Percentiles rank a stretch among this genome's conserved stretches.
These are phyloP conservation scores for Xanthoconium separans DNA, from an alignment of 1,284 basidiomycete genomes.

Conservation along the genomic window DNA sequence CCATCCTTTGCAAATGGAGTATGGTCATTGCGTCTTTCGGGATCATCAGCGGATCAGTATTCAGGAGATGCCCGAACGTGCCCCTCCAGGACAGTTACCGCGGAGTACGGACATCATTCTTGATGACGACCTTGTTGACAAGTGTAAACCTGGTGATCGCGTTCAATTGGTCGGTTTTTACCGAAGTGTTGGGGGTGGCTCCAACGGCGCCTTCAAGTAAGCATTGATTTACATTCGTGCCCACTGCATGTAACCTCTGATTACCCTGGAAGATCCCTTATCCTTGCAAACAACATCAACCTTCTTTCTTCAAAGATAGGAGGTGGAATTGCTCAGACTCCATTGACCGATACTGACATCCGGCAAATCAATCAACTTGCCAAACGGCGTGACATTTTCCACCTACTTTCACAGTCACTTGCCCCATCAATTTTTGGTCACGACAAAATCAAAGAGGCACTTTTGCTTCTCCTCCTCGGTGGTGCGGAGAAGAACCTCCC, in stretches of 20 bases:
- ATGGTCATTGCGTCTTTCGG: constrained; percentile 88
- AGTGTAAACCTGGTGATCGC: constrained; percentile 96
- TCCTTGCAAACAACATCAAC: constrained; percentile 95
- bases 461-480: constrained; percentile 90
- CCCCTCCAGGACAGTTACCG: constrained; percentile 95
- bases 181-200: constrained; percentile 89
- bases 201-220: constrained; percentile 89
- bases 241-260: constrained; percentile 6
- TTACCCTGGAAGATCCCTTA: constrained; percentile 68
- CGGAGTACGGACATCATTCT: constrained; percentile 94
- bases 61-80: constrained; percentile 99
- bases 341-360: constrained; percentile 93
- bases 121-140: constrained; percentile 96
- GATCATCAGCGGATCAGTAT: constrained; percentile 98
- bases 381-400: constrained; percentile 84
- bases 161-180: constrained; percentile 97
- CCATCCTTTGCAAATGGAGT: constrained; percentile 88
- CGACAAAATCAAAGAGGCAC: constrained; percentile 94
- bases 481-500: constrained; percentile 97
- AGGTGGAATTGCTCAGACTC: constrained; percentile 92
- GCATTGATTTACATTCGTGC: constrained; percentile 32
- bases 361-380: constrained; percentile 95
- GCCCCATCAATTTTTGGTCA: constrained; percentile 98
- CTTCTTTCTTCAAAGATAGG: constrained; percentile 96
- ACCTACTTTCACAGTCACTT: constrained; percentile 89